Conservation (phyloP, 495 filamentous ascomycete species). For the Penicillium bovifimosum region DNA sequence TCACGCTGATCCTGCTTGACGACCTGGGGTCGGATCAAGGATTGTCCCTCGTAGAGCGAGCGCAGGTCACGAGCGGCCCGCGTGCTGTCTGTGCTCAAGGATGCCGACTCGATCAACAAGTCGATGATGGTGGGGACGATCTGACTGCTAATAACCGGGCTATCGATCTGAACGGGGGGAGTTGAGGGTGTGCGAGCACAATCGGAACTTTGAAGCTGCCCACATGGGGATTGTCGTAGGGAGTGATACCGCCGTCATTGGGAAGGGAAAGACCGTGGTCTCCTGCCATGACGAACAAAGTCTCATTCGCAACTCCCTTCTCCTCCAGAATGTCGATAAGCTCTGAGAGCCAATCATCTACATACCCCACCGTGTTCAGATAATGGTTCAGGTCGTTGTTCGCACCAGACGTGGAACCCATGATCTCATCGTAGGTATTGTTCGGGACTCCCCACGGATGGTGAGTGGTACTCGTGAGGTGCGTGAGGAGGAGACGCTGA, state of each 20-base stretch:
- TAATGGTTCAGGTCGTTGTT: slow-evolving; percentile 34
- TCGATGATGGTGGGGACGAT: slow-evolving; percentile 49
- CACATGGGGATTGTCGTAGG: slow-evolving; percentile 47
- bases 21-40: slow-evolving; percentile 37
- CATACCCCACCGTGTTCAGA: slow-evolving; percentile 39
- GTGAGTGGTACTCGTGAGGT: slow-evolving; percentile 47
- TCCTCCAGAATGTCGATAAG: slow-evolving; percentile 38
- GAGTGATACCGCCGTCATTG: slow-evolving; percentile 39
- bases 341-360: slow-evolving; percentile 34
- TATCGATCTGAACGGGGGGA: slow-evolving; percentile 40
- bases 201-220: slow-evolving; percentile 47
- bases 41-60: slow-evolving; percentile 46
- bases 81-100: slow-evolving; percentile 26
- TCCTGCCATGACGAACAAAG: slow-evolving; percentile 40
- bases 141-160: slow-evolving; percentile 39
- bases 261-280: slow-evolving; percentile 44
- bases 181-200: slow-evolving; percentile 43
- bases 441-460: slow-evolving; percentile 40
- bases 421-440: slow-evolving; percentile 23
- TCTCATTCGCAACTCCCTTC: slow-evolving; percentile 37
- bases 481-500: slow-evolving; percentile 42
- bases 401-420: slow-evolving; percentile 17
- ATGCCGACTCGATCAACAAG: slow-evolving; percentile 41
- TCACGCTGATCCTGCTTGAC: slow-evolving; percentile 31
- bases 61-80: slow-evolving; percentile 35